Evolutionary conservation across 129 eudicot species (phyloP).

Genomic region (Lactuca sativa): DNA sequence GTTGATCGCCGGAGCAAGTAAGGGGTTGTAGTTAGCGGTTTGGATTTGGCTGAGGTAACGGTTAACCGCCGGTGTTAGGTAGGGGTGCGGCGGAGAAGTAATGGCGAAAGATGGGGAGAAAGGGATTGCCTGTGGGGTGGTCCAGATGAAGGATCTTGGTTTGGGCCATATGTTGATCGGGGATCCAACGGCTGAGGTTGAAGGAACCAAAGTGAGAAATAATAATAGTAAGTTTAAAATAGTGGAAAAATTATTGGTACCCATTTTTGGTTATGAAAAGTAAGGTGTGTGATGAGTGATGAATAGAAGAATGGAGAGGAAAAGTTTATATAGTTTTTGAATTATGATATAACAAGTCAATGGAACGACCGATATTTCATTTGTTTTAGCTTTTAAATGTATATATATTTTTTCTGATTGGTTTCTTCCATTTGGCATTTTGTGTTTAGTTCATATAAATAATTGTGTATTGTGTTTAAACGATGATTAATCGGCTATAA

Average conservation of each 20-base stretch:
- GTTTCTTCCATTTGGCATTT: no score
- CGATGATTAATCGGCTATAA: no score
- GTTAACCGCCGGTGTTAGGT: conserved; percentile 59
- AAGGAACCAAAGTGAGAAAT: conserved; percentile 3
- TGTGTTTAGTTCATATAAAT: no score
- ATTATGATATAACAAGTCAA: no score
- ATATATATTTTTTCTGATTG: no score
- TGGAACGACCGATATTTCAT: no score
- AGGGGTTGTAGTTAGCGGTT: conserved; percentile 56
- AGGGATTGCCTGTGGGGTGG: conserved; percentile 50
- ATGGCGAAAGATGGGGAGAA: conserved; percentile 59
- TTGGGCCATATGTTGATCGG: conserved; percentile 81
- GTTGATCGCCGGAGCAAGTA: conserved; percentile 41
- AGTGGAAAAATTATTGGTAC: neutral
- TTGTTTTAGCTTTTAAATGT: no score
- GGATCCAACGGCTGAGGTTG: conserved; percentile 41
- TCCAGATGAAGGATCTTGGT: conserved; percentile 69
- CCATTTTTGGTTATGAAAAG: conserved; percentile 12
- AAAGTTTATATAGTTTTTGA: conserved; percentile 30
- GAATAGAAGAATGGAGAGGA: conserved; percentile 16
- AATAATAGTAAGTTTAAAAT: neutral
- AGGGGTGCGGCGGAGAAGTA: conserved; percentile 43
- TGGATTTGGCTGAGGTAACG: conserved; percentile 58
- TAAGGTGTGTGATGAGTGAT: neutral
- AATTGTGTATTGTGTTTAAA: no score